Evolutionary conservation across 345 rosid species (phyloP), one percentile per base, ranked within the genome.

Genomic region (Pistacia vera): DNA sequence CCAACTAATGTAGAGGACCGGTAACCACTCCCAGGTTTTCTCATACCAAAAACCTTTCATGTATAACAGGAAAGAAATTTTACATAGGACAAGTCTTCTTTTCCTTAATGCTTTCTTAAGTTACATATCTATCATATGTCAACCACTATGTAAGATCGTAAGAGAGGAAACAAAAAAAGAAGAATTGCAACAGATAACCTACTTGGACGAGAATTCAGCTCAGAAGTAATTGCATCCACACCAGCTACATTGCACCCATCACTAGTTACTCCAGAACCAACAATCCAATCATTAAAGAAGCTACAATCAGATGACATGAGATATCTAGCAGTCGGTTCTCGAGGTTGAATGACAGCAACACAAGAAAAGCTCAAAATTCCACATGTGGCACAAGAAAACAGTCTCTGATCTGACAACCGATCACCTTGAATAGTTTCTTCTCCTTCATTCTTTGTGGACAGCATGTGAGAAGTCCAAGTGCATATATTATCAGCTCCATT

Each of bases 261-360:
- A 63, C 61, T 77, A 36, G 83, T 80, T 68, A 75, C 81, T 73
- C 88, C 92, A 71, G 97, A 88, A 78, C 87, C 88, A 76, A 79
- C 86, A 70, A 79, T 83, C 97, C 99, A 89, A 79, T 96, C 97
- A 76, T 90, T 90, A 63, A 96, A 89, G 85, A 90, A 91, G 83
- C 95, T 91, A 81, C 97, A 92, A 83, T 94, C 98, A 48, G 95
- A 97, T 54, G 99, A 91, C 92, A 87, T 90, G 77, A 96, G 93
- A 79, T 89, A 90, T 83, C 90, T 84, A 51, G 97, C 90, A 18
- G 97, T 91, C 73, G 88, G 85, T 85, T 92, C 97, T 66, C 80
- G 90, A 22, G 99, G 99, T 83, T 89, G 94, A 82, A 94, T 68
- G 61, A 96, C 73, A 70, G 99, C 98, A 77, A 93, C 83, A 75